phyloP scores from a whole-genome alignment of 306 rosid species.

The Quercus agrifolia region DNA sequence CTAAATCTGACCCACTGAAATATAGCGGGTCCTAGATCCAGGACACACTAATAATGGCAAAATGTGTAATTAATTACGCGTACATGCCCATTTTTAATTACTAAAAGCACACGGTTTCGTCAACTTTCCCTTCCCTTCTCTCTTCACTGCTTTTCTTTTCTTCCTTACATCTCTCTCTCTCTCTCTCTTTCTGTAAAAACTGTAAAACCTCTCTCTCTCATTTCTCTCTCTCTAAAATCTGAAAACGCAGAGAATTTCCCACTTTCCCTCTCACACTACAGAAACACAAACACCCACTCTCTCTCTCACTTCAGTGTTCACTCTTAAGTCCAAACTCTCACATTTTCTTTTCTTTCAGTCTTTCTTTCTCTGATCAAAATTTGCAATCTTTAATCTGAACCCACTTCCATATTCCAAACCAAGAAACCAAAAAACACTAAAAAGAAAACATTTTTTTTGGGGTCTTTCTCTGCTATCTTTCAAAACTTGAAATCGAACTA shows the following conservation, averaged over 20 bases:
- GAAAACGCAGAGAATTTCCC: neutral
- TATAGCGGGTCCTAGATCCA: neutral
- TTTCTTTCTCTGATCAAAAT: too few relatives aligned
- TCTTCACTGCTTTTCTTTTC: neutral
- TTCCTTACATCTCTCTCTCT: neutral
- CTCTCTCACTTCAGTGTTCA: too few relatives aligned
- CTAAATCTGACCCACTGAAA: neutral
- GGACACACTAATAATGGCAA: neutral
- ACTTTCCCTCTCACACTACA: neutral
- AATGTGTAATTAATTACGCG: neutral
- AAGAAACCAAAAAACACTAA: too few relatives aligned
- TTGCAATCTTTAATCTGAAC: too few relatives aligned
- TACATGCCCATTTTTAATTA: neutral
- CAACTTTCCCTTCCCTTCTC: constrained; percentile 44
- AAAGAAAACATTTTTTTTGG: too few relatives aligned
- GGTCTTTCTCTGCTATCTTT: too few relatives aligned
- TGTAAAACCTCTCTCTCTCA: too few relatives aligned
- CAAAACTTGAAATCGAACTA: too few relatives aligned
- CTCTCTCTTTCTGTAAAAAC: neutral
- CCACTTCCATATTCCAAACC: too few relatives aligned
- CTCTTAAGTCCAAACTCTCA: too few relatives aligned
- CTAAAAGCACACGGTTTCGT: constrained; percentile 29
- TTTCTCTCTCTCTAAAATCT: neutral
- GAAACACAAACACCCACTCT: neutral
- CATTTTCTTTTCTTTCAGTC: too few relatives aligned